Percentiles rank a stretch among this genome's conserved stretches.
Conservation (phyloP, 2,329 filamentous ascomycete species). For the Cryphonectria japonica region DNA sequence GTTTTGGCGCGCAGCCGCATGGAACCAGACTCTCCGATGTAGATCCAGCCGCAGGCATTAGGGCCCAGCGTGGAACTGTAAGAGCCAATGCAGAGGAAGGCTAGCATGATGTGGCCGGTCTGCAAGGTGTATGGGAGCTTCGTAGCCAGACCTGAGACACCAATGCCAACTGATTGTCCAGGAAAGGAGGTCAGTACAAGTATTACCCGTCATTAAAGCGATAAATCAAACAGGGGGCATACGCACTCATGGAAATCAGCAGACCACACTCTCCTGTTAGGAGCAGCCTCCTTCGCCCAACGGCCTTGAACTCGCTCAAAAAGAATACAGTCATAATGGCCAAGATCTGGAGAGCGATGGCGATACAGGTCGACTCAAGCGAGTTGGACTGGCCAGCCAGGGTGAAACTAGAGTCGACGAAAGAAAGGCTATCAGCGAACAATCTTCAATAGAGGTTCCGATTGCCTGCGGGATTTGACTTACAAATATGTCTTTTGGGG, state of each 20-base stretch:
- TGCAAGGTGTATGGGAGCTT: neutral
- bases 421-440: neutral
- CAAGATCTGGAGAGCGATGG: slow-evolving; percentile 9
- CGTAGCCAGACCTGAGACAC: neutral
- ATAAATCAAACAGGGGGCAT: neutral
- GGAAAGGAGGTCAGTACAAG: neutral
- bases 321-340: slow-evolving; percentile 8
- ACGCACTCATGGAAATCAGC: slow-evolving; percentile 11
- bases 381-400: slow-evolving; percentile 13
- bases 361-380: slow-evolving; percentile 10
- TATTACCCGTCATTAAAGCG: too few relatives aligned
- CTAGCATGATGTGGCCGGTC: slow-evolving; percentile 9
- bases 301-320: neutral
- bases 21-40: slow-evolving; percentile 6
- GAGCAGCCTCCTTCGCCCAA: slow-evolving; percentile 5
- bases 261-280: slow-evolving; percentile 2
- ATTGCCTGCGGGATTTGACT: neutral
- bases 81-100: slow-evolving; percentile 10
- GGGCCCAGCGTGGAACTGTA: slow-evolving; percentile 1
- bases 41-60: slow-evolving; percentile 10
- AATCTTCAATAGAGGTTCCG: neutral
- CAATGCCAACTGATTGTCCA: slow-evolving; percentile 1
- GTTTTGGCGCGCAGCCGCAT: slow-evolving; percentile 8
- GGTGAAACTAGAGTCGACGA: neutral
- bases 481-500: slow-evolving; percentile 14